These are phyloP conservation scores for Pichia sp. DNA, from an alignment of 1,139 yeast species.

Conservation along the genomic window DNA sequence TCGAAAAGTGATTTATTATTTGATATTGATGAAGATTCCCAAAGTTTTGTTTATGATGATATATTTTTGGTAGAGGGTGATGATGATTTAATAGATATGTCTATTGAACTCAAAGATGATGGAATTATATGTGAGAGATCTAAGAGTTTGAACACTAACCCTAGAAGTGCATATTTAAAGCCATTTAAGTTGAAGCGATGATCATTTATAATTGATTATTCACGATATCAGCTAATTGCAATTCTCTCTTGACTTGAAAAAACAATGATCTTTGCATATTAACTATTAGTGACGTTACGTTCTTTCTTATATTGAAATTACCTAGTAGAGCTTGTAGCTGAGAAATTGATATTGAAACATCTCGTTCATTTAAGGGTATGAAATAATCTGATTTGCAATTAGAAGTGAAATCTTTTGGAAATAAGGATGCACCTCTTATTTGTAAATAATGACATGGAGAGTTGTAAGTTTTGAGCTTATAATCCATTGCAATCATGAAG, in stretches of 20 bases:
- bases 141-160: background rate
- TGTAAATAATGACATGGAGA: slow-evolving; percentile 3
- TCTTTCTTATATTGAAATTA: background rate
- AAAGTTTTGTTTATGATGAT: background rate
- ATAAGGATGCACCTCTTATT: slow-evolving; percentile 6
- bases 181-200: background rate
- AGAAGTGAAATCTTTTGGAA: background rate
- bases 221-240: slow-evolving; percentile 5
- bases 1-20: background rate
- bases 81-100: slow-evolving; percentile 3
- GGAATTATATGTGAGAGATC: background rate
- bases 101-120: background rate
- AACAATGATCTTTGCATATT: slow-evolving; percentile 10
- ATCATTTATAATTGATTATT: background rate
- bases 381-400: background rate
- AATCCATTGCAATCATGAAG: slow-evolving; percentile 46
- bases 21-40: background rate
- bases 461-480: slow-evolving; percentile 16
- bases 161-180: background rate
- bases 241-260: slow-evolving; percentile 9
- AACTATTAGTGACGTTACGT: background rate
- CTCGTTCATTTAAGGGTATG: background rate
- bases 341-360: background rate
- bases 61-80: background rate
- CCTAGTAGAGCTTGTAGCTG: background rate